A percentile compares a stretch with the other conserved stretches of the same genome.
phyloP scores from a whole-genome alignment of 257 asterid genomes.

The Primulina eburnea region DNA sequence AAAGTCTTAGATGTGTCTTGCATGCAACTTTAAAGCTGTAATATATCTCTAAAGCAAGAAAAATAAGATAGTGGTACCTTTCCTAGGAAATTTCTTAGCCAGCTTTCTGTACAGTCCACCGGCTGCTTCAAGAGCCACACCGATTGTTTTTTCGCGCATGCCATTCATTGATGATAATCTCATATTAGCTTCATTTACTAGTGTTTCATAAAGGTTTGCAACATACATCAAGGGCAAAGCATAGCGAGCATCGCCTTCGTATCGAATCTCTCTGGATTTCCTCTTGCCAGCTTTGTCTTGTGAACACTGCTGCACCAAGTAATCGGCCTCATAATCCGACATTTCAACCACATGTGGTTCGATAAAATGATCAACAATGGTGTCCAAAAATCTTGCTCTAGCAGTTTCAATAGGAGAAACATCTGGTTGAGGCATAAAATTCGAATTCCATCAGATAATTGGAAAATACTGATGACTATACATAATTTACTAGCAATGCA shows the following conservation, averaged over 20 bases:
- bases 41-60: slow-evolving; percentile 15
- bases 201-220: slow-evolving; percentile 88
- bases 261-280: slow-evolving; percentile 60
- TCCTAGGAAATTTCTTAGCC: slow-evolving; percentile 79
- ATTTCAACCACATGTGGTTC: slow-evolving; percentile 59
- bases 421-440: slow-evolving; percentile 48
- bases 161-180: slow-evolving; percentile 72
- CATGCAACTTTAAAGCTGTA: slow-evolving; percentile 11
- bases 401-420: slow-evolving; percentile 93
- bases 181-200: slow-evolving; percentile 79
- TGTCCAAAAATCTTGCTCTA: slow-evolving; percentile 81
- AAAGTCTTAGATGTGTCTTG: slow-evolving; percentile 14
- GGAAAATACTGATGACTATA: slow-evolving; percentile 13
- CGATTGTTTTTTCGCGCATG: slow-evolving; percentile 85
- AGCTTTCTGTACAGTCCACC: slow-evolving; percentile 98
- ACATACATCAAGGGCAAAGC: slow-evolving; percentile 92
- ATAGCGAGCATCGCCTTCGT: slow-evolving; percentile 85
- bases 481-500: not conserved
- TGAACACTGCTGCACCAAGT: slow-evolving; percentile 52
- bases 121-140: slow-evolving; percentile 99
- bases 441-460: slow-evolving; percentile 29
- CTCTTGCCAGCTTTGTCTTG: slow-evolving; percentile 61
- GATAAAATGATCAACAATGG: slow-evolving; percentile 73
- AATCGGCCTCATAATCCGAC: slow-evolving; percentile 68
- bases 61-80: slow-evolving; percentile 48